Conservation (phyloP, 768 basidiomycete genomes). For the Russula sp. region DNA sequence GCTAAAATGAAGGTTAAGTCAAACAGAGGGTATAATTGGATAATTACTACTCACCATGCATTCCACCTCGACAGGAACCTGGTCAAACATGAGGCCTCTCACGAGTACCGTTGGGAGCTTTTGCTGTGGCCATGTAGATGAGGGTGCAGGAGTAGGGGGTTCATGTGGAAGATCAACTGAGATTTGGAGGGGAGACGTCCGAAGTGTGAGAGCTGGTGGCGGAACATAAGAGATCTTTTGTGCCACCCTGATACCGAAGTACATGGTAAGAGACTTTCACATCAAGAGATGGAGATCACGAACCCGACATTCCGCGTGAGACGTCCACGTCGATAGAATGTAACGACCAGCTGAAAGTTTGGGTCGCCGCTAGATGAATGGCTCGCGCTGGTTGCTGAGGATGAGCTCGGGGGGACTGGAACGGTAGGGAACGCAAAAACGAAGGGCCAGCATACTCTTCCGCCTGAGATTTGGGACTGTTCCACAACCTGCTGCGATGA, state of each 20-base stretch:
- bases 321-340: conserved; percentile 5
- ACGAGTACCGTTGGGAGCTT: not conserved
- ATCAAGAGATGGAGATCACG: not conserved
- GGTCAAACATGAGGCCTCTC: conserved; percentile 3
- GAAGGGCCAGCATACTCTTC: conserved; percentile 11
- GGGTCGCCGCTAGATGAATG: not conserved
- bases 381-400: not conserved
- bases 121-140: conserved; percentile 4
- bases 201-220: not conserved
- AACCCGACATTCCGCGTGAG: conserved; percentile 5
- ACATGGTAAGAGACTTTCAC: not conserved
- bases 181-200: not conserved
- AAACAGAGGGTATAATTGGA: not conserved
- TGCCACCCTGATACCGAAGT: not conserved
- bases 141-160: not conserved
- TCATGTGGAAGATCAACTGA: not conserved
- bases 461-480: not conserved
- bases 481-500: not conserved
- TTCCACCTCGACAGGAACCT: conserved; percentile 7
- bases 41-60: conserved; percentile 5
- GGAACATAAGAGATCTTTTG: not conserved
- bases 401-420: not conserved
- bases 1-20: conserved; percentile 1
- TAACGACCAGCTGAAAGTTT: conserved; percentile 8
- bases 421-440: not conserved